Evolutionary conservation across 495 filamentous ascomycete genomes (phyloP).

Genomic region (Alectoria sarmentosa): DNA sequence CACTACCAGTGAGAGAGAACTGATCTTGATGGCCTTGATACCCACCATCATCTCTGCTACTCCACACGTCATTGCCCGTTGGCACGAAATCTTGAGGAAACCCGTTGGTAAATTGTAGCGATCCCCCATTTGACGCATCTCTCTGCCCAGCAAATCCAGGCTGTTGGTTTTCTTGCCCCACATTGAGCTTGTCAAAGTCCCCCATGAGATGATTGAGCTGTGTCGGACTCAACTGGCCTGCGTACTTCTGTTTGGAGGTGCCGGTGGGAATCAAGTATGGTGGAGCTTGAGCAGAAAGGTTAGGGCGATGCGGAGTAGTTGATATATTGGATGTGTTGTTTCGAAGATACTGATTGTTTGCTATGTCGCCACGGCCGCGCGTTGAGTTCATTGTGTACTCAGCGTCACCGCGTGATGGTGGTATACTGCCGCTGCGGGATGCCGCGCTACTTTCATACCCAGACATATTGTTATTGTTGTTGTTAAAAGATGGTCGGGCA

Average conservation of each 20-base stretch:
- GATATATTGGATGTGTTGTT: conserved; percentile 10
- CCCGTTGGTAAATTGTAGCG: conserved; percentile 3
- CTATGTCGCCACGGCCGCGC: conserved; percentile 17
- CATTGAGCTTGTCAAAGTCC: conserved; percentile 22
- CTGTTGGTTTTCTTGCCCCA: conserved; percentile 18
- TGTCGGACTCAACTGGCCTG: conserved; percentile 16
- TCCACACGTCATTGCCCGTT: conserved; percentile 11
- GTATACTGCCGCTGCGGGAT: conserved; percentile 35
- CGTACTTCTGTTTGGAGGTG: conserved; percentile 6
- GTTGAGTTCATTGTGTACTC: conserved; percentile 21
- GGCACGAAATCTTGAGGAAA: conserved; percentile 11
- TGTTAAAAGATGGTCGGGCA: conserved; percentile 19
- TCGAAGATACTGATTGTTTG: conserved; percentile 15
- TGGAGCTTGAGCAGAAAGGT: conserved; percentile 19
- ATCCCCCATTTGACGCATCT: conserved; percentile 6
- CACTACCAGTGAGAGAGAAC: conserved; percentile 17
- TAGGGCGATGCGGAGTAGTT: conserved; percentile 16
- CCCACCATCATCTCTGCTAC: conserved; percentile 7
- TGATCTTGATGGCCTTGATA: conserved; percentile 9
- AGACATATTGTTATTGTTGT: conserved; percentile 23
- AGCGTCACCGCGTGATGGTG: conserved; percentile 35
- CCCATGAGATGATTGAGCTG: conserved; percentile 18
- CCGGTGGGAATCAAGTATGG: conserved; percentile 11
- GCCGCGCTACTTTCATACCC: conserved; percentile 29
- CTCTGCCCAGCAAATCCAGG: conserved; percentile 14